Conservation (phyloP, 768 basidiomycete species). For the Suillus placidus region DNA sequence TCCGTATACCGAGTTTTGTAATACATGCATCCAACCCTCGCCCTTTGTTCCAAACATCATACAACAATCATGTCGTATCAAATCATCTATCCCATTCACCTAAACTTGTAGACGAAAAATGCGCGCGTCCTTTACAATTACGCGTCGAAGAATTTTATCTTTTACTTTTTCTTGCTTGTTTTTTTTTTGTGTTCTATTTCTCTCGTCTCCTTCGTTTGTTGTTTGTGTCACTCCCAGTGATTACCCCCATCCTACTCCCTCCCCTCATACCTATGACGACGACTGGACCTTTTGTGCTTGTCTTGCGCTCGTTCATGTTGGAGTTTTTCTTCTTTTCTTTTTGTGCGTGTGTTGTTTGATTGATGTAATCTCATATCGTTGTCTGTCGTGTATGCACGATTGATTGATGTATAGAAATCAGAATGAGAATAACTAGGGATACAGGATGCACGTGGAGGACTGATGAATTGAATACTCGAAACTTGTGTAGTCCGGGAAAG, state of each 20-base stretch:
- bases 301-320: background rate
- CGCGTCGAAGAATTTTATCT: background rate
- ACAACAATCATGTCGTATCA: constrained; percentile 6
- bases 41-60: background rate
- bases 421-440: constrained; percentile 5
- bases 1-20: constrained; percentile 12
- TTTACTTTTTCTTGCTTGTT: background rate
- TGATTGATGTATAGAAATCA: constrained; percentile 10
- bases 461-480: background rate
- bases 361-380: constrained; percentile 13
- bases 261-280: background rate
- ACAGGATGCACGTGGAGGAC: background rate
- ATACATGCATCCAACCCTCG: constrained; percentile 11
- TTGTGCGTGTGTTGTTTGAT: constrained; percentile 1
- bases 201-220: background rate
- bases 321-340: background rate
- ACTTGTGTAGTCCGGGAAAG: background rate
- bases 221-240: background rate
- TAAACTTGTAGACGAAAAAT: constrained; percentile 8
- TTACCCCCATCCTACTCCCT: background rate
- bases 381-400: constrained; percentile 2
- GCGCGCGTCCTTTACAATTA: background rate
- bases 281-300: background rate
- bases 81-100: background rate
- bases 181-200: background rate